A percentile compares a stretch with the other conserved stretches of the same genome.
Evolutionary conservation across 306 rosid species (phyloP).

Genomic region (Acacia confusa): DNA sequence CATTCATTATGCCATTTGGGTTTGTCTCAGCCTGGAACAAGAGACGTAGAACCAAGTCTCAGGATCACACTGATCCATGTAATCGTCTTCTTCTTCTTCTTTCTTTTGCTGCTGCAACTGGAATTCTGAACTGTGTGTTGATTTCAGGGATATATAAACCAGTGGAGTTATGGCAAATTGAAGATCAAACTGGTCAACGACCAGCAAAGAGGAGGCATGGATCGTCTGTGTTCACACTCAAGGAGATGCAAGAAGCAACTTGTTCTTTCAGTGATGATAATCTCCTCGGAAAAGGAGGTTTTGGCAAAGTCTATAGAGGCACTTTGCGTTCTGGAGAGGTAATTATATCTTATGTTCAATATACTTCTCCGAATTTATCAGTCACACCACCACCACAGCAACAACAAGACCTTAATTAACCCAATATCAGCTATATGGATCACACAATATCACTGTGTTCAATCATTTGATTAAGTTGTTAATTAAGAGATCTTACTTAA

Average conservation of each 20-base stretch:
- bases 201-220: slow-evolving; percentile 70
- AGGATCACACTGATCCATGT: slow-evolving; percentile 82
- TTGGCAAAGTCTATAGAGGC: slow-evolving; percentile 83
- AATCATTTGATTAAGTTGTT: too few species aligned
- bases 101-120: too few species aligned
- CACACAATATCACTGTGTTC: too few species aligned
- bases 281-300: slow-evolving; percentile 92
- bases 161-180: slow-evolving; percentile 78
- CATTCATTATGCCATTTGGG: slow-evolving; percentile 70
- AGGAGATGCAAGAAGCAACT: slow-evolving; percentile 95
- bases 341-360: neutral
- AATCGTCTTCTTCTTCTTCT: slow-evolving; percentile 18
- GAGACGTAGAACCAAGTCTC: slow-evolving; percentile 83
- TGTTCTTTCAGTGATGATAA: slow-evolving; percentile 82
- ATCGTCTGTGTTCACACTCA: slow-evolving; percentile 75
- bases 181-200: slow-evolving; percentile 56
- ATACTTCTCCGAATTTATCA: slow-evolving; percentile 10
- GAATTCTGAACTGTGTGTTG: neutral
- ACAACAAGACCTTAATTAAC: too few species aligned
- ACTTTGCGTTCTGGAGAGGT: slow-evolving; percentile 88
- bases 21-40: slow-evolving; percentile 96
- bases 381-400: neutral
- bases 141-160: slow-evolving; percentile 83
- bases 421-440: too few species aligned
- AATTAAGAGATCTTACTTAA: too few species aligned